Percentiles rank a stretch among this genome's conserved stretches.
These are phyloP conservation scores for Didymella pinodella DNA, from an alignment of 2,329 filamentous ascomycete genomes.

Conservation along the genomic window DNA sequence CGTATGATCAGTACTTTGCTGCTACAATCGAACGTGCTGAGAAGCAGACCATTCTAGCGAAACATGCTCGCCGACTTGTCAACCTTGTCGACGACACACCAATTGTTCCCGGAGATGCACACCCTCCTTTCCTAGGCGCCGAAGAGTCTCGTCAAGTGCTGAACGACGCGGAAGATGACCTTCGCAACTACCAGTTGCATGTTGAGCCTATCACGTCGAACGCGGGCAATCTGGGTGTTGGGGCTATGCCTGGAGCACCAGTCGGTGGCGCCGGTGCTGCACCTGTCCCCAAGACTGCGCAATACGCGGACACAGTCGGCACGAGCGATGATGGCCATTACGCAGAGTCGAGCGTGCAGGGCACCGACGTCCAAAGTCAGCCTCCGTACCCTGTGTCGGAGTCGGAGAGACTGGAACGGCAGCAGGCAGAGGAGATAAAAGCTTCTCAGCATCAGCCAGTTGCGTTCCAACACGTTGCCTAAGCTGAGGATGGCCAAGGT, in stretches of 20 bases:
- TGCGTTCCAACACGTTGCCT: conserved; percentile 12
- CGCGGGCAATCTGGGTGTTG: conserved; percentile 58
- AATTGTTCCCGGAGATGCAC: conserved; percentile 83
- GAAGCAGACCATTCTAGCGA: conserved; percentile 94
- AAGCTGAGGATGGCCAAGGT: background rate
- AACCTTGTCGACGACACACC: conserved; percentile 88
- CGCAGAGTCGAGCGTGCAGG: conserved; percentile 33
- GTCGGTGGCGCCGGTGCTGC: conserved; percentile 1
- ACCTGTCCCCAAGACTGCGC: conserved; percentile 1
- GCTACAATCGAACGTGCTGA: conserved; percentile 95
- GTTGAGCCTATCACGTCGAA: conserved; percentile 63
- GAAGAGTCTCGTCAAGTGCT: conserved; percentile 81
- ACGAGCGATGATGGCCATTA: conserved; percentile 33
- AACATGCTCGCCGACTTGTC: conserved; percentile 85
- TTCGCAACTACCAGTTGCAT: conserved; percentile 74
- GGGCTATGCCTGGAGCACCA: conserved; percentile 52
- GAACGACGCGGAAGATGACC: conserved; percentile 89
- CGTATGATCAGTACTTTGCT: conserved; percentile 86
- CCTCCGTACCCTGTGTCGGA: conserved; percentile 43
- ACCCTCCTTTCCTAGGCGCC: conserved; percentile 70
- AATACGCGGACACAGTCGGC: conserved; percentile 20
- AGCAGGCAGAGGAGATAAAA: conserved; percentile 24
- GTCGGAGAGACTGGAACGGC: conserved; percentile 40
- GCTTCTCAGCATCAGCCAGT: conserved; percentile 6
- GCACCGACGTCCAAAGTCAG: conserved; percentile 34